phyloP scores from a whole-genome alignment of 176 grass and related monocot genomes.

The Cenchrus purpureus region DNA sequence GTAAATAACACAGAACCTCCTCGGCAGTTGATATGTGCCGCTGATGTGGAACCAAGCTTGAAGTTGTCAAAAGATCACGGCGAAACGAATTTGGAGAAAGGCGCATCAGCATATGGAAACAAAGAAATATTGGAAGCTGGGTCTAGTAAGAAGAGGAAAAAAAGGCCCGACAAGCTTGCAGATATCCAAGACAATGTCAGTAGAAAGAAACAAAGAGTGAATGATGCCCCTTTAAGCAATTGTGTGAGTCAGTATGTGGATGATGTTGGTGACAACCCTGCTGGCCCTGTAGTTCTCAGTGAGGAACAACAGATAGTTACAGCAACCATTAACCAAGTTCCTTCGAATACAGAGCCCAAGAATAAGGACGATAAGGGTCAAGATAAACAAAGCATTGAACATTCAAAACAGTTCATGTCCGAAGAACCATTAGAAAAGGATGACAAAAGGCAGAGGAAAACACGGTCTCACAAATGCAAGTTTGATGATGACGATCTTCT shows the following conservation, averaged over 20 bases:
- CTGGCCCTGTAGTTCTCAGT: constrained; percentile 7
- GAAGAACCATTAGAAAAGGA: constrained; percentile 21
- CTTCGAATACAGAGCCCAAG: constrained; percentile 6
- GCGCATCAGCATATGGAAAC: constrained; percentile 40
- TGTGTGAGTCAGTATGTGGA: constrained; percentile 20
- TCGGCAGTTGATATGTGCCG: constrained; percentile 17
- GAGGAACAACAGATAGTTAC: constrained; percentile 1
- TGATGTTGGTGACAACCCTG: constrained; percentile 13
- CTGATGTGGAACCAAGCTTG: constrained; percentile 26
- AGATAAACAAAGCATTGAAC: constrained; percentile 25
- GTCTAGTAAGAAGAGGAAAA: constrained; percentile 43
- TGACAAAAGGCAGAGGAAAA: constrained; percentile 36
- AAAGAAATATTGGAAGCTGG: constrained; percentile 29
- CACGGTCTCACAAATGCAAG: constrained; percentile 34
- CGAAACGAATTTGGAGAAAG: constrained; percentile 30
- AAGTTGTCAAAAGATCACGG: constrained; percentile 18
- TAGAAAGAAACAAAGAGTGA: constrained; percentile 38
- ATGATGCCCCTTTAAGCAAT: constrained; percentile 27
- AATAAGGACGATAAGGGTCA: constrained; percentile 21
- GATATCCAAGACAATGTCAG: constrained; percentile 29
- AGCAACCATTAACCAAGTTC: constrained; percentile 28
- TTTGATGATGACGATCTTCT: constrained; percentile 74
- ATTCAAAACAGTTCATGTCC: constrained; percentile 14
- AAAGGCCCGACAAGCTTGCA: constrained; percentile 51
- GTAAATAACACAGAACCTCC: constrained; percentile 43